phyloP scores from a whole-genome alignment of 441 rosid species.

The Cnidoscolus chayamansa region DNA sequence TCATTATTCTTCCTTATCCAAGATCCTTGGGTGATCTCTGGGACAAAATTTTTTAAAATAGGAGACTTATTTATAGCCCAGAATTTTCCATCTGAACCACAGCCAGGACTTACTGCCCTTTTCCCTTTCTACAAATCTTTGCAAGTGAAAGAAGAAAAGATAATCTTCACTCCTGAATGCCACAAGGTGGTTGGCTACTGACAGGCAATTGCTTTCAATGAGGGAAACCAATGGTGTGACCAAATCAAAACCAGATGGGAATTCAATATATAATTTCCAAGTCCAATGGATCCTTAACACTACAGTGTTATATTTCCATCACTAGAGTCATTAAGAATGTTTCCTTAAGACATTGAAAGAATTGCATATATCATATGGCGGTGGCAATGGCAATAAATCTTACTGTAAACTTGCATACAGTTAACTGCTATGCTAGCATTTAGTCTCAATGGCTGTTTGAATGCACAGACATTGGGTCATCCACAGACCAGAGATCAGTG shows the following conservation, averaged over 20 bases:
- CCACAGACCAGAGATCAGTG: neutral
- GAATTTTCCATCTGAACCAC: neutral
- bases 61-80: neutral
- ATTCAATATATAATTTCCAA: neutral
- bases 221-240: neutral
- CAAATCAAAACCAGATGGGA: neutral
- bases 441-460: neutral
- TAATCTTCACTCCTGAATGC: neutral
- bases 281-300: neutral
- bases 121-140: neutral
- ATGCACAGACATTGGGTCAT: neutral
- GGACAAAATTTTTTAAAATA: neutral
- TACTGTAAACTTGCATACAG: neutral
- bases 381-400: no score
- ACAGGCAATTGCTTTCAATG: neutral
- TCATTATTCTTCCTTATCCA: neutral
- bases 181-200: neutral
- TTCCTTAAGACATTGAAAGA: neutral
- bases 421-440: neutral
- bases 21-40: neutral
- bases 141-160: neutral
- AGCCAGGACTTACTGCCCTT: neutral
- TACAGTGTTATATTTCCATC: neutral
- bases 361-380: neutral
- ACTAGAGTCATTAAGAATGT: neutral